phyloP scores from a whole-genome alignment of 176 grass and related monocot species.

The Poa annua region DNA sequence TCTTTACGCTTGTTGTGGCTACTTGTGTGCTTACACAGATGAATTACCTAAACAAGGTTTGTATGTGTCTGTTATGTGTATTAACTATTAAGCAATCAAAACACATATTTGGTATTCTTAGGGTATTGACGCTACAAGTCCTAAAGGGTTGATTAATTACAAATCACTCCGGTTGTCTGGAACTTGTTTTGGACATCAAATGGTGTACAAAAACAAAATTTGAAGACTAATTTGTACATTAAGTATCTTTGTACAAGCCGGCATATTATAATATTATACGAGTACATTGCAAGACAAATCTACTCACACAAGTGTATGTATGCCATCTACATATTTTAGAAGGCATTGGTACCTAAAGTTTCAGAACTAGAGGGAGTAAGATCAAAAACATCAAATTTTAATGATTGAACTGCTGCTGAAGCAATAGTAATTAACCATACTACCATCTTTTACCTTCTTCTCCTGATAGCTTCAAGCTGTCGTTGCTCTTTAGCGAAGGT shows the following conservation, averaged over 20 bases:
- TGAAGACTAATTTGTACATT: neutral
- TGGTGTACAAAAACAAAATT: neutral
- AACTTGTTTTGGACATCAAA: neutral
- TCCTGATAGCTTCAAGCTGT: neutral
- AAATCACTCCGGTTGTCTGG: neutral
- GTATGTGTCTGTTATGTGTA: neutral
- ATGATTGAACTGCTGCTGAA: neutral
- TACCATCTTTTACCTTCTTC: neutral
- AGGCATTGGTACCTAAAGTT: neutral
- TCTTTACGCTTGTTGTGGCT: slow-evolving; percentile 87
- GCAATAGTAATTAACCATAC: neutral
- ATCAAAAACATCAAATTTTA: slow-evolving; percentile 14
- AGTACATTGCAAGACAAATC: neutral
- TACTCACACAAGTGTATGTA: neutral
- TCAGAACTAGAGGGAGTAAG: neutral
- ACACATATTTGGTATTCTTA: neutral
- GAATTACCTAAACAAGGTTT: slow-evolving; percentile 99
- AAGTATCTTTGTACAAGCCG: neutral
- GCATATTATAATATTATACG: neutral
- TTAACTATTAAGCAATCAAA: neutral
- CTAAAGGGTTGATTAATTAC: neutral
- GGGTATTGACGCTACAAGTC: neutral
- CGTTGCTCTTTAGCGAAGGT: neutral
- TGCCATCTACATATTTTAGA: neutral
- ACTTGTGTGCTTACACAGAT: slow-evolving; percentile 93